Percentiles rank a stretch among this genome's conserved stretches.
These are phyloP conservation scores for Typha latifolia DNA, from an alignment of 176 grass and related monocot genomes.

Conservation along the genomic window DNA sequence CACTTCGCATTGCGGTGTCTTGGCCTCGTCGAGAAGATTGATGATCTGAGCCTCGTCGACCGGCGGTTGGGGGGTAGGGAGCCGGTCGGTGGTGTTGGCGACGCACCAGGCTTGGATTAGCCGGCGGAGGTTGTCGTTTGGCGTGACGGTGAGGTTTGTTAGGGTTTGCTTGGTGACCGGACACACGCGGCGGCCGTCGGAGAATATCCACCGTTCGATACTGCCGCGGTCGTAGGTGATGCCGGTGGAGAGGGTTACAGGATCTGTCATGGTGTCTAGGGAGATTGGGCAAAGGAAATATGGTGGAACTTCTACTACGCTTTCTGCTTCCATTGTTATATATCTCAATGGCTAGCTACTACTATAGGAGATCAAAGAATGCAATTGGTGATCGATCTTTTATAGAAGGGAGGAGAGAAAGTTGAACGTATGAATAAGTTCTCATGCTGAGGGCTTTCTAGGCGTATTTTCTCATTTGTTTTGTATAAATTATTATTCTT, in stretches of 20 bases:
- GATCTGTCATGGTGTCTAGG: conserved; percentile 72
- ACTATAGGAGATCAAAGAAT: no score
- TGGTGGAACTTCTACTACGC: conserved; percentile 42
- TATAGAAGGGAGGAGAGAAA: no score
- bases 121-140: conserved; percentile 83
- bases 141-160: conserved; percentile 47
- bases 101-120: conserved; percentile 84
- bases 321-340: no score
- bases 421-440: no score
- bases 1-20: not conserved
- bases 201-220: conserved; percentile 84
- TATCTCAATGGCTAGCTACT: no score
- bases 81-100: conserved; percentile 52
- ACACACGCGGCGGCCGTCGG: conserved; percentile 51
- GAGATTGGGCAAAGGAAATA: conserved; percentile 93
- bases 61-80: conserved; percentile 54
- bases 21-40: conserved; percentile 27
- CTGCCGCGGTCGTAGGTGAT: conserved; percentile 85
- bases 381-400: no score
- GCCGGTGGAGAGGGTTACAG: conserved; percentile 79
- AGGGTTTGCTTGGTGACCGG: conserved; percentile 55
- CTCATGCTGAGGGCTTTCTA: no score
- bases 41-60: conserved; percentile 38
- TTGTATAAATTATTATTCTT: no score
- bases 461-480: no score